A percentile compares a stretch with the other conserved stretches of the same genome.
Evolutionary conservation across 2,329 filamentous ascomycete species (phyloP).

Genomic region (Pyrenophora graminea): DNA sequence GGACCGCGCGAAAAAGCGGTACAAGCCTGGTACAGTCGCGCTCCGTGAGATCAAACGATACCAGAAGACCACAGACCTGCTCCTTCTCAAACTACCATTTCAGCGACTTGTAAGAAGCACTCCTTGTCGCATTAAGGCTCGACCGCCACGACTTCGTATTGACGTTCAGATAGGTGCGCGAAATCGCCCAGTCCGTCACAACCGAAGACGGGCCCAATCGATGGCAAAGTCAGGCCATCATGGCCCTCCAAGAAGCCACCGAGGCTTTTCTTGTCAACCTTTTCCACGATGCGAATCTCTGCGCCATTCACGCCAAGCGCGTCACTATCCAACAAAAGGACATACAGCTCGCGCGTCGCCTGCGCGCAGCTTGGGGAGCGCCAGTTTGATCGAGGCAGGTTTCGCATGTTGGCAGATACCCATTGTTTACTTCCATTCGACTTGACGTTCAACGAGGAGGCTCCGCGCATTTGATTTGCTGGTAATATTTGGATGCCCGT

Average conservation of each 20-base stretch:
- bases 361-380: conserved; percentile 72
- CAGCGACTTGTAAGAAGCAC: conserved; percentile 72
- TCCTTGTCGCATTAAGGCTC: too few species aligned
- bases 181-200: conserved; percentile 74
- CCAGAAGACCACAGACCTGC: conserved; percentile 94
- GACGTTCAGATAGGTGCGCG: conserved; percentile 29
- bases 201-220: conserved; percentile 65
- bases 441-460: background rate
- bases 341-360: conserved; percentile 92
- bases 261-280: conserved; percentile 98
- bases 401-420: conserved; percentile 14
- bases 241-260: conserved; percentile 95
- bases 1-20: conserved; percentile 44
- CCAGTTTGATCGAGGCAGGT: conserved; percentile 26
- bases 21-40: conserved; percentile 77
- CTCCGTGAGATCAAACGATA: conserved; percentile 98
- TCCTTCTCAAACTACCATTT: conserved; percentile 97
- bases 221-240: conserved; percentile 98
- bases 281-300: conserved; percentile 98
- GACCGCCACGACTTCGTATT: too few species aligned
- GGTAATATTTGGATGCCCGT: background rate
- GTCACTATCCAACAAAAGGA: conserved; percentile 98
- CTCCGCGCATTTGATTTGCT: background rate
- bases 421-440: conserved; percentile 6
- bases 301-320: conserved; percentile 98